Base-by-base conservation (phyloP, 805 yeast genomes). In the Wickerhamiella vanderwaltii region DNA sequence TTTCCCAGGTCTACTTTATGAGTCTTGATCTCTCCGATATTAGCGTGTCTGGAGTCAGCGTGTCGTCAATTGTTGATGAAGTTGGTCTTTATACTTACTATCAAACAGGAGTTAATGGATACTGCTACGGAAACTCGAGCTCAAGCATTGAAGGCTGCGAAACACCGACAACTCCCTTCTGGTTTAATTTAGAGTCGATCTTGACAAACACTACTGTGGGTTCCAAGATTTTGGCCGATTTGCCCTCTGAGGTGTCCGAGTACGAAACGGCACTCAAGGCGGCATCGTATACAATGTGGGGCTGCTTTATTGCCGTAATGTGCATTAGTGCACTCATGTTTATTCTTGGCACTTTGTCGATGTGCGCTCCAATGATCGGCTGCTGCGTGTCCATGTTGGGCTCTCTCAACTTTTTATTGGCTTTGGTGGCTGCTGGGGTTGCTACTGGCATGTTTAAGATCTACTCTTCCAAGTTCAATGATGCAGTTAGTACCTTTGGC, bases 81-180 rank as follows among this genome's bases (percentile, higher is more conserved):
- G 47, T 65, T 3, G 71, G 71, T 2, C 49, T 75, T 9, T 56
- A 71, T 3, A 68, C 67, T 32, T 62, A 69, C 22, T 72, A 72
- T 48, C 65, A 71, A n/a, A 60, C 75, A 24, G 81, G 83, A 26
- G 58, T 73, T 51, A 77, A 80, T 72, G 79, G 79, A 19, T 77
- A 73, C 59, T 78, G 86, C 57, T 51, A 62, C 39, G 79, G 77
- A 43, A 58, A 50, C 29, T 51, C 54, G 23, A 44, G 44, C 29
- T 48, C 57, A 28, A 44, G 63, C 40, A 64, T 66, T 48, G 62
- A 67, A 3, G 64, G 63, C 55, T 82, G 93, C 57, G 61, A 72
- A 11, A 52, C 64, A 6, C 73, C 87, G 18, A 59, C 64, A 44
- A 64, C 73, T 2, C 73, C 74, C 48, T 82, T 66, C 57, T 58